Evolutionary conservation across 2,329 filamentous ascomycete genomes (phyloP), one percentile per base, ranked within the genome.

Genomic region (Hypoxylon sp.): DNA sequence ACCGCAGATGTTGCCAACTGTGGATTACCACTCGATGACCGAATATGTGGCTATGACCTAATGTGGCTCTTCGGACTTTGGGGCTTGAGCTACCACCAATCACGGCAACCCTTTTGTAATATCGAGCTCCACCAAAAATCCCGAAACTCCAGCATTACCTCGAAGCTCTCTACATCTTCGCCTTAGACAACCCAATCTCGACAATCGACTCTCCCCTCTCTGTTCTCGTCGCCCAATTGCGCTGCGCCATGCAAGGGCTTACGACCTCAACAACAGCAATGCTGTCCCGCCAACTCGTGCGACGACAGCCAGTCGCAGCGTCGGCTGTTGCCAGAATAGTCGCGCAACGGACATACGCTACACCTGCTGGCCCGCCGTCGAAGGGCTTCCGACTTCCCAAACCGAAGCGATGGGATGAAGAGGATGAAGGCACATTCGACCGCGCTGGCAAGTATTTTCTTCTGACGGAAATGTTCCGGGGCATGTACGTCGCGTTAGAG

Each of bases 401-500:
- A 70, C 90, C 88, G 56, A 87, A 90, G 80, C 84, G 89, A 83
- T 98, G 94, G 94, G 90, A 97, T 74, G 88, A 97, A 81, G 87
- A 90, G 72, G 86, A 88, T 70, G 94, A 97, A 80, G 89, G 87
- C 72, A 88, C 92, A 37, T 83, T 97, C 74, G 94, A 98, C 83
- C 92, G 91, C 81, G 87, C 94, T 71, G 94, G 93, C 75, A 96
- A 94, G 80, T 98, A 94, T 86, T 99, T 99, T 84, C 88, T 99
- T 80, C 85, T 98, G 86, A 91, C 92, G 59, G 96, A 99, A 87
- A 96, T 98, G 92, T 88, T 93, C 81, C 90, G 96, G 79, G 96
- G 96, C 82, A 98, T 99, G 96, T 99, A 98, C 80, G 91, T 99
- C 74, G 90, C 96, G 82, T 80, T 99, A 79, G 96, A 99, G 88